Conservation (phyloP, 768 basidiomycete species). For the Tulasnella sp. region DNA sequence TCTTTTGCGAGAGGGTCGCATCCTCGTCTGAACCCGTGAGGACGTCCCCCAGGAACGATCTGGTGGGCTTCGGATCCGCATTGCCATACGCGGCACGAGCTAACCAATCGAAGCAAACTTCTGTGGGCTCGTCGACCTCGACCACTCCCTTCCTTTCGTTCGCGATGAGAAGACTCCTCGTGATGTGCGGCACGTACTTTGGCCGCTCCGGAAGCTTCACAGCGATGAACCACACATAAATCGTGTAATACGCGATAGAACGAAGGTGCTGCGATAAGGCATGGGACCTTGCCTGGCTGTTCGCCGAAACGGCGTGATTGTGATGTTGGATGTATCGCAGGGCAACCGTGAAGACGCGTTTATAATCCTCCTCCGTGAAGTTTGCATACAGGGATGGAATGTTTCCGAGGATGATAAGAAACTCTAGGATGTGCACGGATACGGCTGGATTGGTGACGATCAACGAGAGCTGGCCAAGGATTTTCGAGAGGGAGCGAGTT, state of each 20-base stretch:
- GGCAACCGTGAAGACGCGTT: slow-evolving; percentile 91
- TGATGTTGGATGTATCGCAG: slow-evolving; percentile 91
- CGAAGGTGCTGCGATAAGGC: slow-evolving; percentile 89
- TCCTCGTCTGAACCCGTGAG: slow-evolving; percentile 50
- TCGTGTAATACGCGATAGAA: slow-evolving; percentile 80
- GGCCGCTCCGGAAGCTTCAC: slow-evolving; percentile 77
- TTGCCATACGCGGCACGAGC: slow-evolving; percentile 91
- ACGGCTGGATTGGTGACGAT: slow-evolving; percentile 93
- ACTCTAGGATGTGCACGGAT: slow-evolving; percentile 93
- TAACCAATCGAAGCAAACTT: slow-evolving; percentile 98
- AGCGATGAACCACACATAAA: slow-evolving; percentile 93
- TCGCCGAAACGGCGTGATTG: slow-evolving; percentile 53
- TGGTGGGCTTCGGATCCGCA: slow-evolving; percentile 85
- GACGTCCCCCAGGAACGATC: slow-evolving; percentile 72
- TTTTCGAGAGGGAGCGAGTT: slow-evolving; percentile 70
- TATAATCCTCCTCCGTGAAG: slow-evolving; percentile 86
- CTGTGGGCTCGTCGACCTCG: slow-evolving; percentile 80
- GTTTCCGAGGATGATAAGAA: slow-evolving; percentile 82
- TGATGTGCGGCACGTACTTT: slow-evolving; percentile 78
- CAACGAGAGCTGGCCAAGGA: slow-evolving; percentile 81
- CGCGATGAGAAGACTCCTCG: slow-evolving; percentile 77
- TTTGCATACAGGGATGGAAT: slow-evolving; percentile 76
- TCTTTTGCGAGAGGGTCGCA: slow-evolving; percentile 55
- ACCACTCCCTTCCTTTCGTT: slow-evolving; percentile 59
- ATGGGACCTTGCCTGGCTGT: slow-evolving; percentile 57